phyloP scores from a whole-genome alignment of 306 rosid genomes.

The cucumber (Cucumis sativus) region Cucumber_9930_V3 NC_026655.2:23312001-23312500 shows the following conservation, averaged over 20 bases:
- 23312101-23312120: not conserved
- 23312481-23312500: not conserved
- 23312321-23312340: slow-evolving; percentile 54
- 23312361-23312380: slow-evolving; percentile 6
- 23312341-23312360: slow-evolving; percentile 86
- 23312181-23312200: not conserved
- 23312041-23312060: not conserved
- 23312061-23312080: not conserved
- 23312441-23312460: not conserved
- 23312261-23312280: slow-evolving; percentile 51
- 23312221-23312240: slow-evolving; percentile 12
- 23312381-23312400: not conserved
- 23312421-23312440: not conserved
- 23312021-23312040: not conserved
- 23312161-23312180: not conserved
- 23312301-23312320: slow-evolving; percentile 96
- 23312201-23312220: not conserved
- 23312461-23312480: not conserved
- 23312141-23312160: not conserved
- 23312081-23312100: not conserved
- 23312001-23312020: not conserved
- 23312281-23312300: slow-evolving; percentile 59
- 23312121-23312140: not conserved
- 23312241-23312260: slow-evolving; percentile 4
- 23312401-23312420: not conserved